Evolutionary conservation across 2,329 filamentous ascomycete species (phyloP), one percentile per base, ranked within the genome.

Genomic region (Incumbomyces lentus): DNA sequence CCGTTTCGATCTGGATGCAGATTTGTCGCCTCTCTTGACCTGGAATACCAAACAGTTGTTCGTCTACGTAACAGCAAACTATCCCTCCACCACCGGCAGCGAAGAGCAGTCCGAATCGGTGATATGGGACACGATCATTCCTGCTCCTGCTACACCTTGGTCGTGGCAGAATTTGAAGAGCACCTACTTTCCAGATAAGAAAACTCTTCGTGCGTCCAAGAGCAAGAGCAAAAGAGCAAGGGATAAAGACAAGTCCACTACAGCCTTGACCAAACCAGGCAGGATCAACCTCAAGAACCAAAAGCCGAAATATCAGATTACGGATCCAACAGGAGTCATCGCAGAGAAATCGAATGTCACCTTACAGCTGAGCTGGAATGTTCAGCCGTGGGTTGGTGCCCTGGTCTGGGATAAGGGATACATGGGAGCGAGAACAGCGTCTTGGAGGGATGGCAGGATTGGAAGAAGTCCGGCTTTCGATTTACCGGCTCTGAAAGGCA

Each of bases 1-100:
- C 62, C 84, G 82, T 64, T 98, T 98, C 74, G 86, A 89, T 60
- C 76, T 98, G 49, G 84, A 95, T 60, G 84, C 89, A 44, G 90
- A 98, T 69, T 78, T 98, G 50, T 84, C 81, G 50, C 83, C 83
- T 36, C 85, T 98, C 58, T 96, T 96, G 76, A 94, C 86, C 62
- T 98, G 90, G 92, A 98, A 98, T 74, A 98, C 93, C 16, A 98
- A 98, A 68, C 86, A 96, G 69, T 71, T 98, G 60, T 98, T 96
- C 69, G 81, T 95, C 64, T 98, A 95, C 71, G 81, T 98, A 49
- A 90, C 87, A 46, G 90, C 90, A 46, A 82, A 73, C 47, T 84
- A 82, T 62, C 71, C 61, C 3, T 57, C 73, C 32, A 56, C 58
- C 32, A 52, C 55, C 4, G 44, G 50, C 18, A 43, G 57, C 47